A percentile compares a stretch with the other conserved stretches of the same genome.
These are phyloP conservation scores for Termitomyces sp. DNA, from an alignment of 1,284 basidiomycete genomes.

Conservation along the genomic window DNA sequence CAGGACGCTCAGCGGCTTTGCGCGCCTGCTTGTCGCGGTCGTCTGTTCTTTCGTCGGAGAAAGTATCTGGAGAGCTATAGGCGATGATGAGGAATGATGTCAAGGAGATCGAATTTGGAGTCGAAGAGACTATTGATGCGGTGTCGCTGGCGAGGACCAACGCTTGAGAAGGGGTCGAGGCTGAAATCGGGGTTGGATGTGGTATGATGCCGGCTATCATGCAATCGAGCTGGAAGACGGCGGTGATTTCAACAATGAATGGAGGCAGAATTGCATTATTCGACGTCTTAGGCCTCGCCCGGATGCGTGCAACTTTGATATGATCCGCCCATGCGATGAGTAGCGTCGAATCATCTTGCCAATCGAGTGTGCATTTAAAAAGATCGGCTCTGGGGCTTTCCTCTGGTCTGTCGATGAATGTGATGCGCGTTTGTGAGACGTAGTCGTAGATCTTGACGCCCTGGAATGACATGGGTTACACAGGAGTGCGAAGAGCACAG, in stretches of 20 bases:
- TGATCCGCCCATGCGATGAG: slow-evolving; percentile 93
- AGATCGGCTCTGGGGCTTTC: slow-evolving; percentile 87
- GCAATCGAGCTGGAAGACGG: slow-evolving; percentile 91
- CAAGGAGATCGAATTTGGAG: slow-evolving; percentile 31
- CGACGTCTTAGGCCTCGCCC: slow-evolving; percentile 51
- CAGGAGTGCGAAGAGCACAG: background rate
- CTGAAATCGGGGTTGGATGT: slow-evolving; percentile 47
- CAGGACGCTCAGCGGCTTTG: slow-evolving; percentile 82
- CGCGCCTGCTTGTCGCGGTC: slow-evolving; percentile 72
- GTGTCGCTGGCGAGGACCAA: slow-evolving; percentile 18
- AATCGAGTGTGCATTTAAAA: slow-evolving; percentile 87
- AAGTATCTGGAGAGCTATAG: slow-evolving; percentile 70
- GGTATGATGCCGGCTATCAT: slow-evolving; percentile 92
- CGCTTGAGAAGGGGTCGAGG: slow-evolving; percentile 19
- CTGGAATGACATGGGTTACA: slow-evolving; percentile 32
- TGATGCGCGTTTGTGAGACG: slow-evolving; percentile 73
- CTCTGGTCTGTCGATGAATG: slow-evolving; percentile 79
- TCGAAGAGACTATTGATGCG: slow-evolving; percentile 16
- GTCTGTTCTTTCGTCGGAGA: slow-evolving; percentile 66
- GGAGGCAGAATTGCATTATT: slow-evolving; percentile 43
- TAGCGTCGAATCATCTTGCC: slow-evolving; percentile 89
- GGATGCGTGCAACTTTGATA: slow-evolving; percentile 87
- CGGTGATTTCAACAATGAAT: slow-evolving; percentile 79
- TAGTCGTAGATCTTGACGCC: slow-evolving; percentile 96
- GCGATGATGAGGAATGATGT: slow-evolving; percentile 83